Conservation (phyloP, 2,329 filamentous ascomycete species). For the Xylaria sp. region DNA sequence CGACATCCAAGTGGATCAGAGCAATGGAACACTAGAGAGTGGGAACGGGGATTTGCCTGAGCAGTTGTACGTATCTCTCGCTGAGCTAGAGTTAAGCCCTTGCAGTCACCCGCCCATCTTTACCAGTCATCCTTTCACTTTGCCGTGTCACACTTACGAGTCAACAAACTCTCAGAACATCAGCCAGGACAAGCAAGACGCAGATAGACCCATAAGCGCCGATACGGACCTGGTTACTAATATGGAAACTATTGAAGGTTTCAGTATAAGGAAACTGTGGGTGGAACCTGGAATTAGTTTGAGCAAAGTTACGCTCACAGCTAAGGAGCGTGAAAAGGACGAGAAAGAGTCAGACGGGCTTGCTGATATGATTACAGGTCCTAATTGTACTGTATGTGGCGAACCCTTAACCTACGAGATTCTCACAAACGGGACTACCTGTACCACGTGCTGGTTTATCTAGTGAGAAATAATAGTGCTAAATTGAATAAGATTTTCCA, state of each 20-base stretch:
- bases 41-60: background rate
- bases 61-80: background rate
- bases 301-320: background rate
- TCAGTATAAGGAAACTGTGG: conserved; percentile 4
- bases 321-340: background rate
- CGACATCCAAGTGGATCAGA: too few relatives aligned
- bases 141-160: background rate
- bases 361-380: background rate
- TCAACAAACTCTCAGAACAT: background rate
- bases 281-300: background rate
- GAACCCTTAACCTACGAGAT: conserved; percentile 2
- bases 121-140: background rate
- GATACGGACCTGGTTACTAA: background rate
- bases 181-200: background rate
- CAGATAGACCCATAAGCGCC: background rate
- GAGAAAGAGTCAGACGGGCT: conserved; percentile 2
- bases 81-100: conserved; percentile 8
- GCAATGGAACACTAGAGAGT: background rate
- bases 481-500: too few relatives aligned
- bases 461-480: too few relatives aligned
- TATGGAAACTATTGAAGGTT: too few relatives aligned
- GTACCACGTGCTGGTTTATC: conserved; percentile 12
- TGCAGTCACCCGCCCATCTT: background rate
- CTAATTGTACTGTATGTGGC: conserved; percentile 8
- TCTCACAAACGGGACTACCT: background rate